Base-by-base conservation (phyloP, 1,284 basidiomycete species). In the Gymnopus androsaceus region DNA sequence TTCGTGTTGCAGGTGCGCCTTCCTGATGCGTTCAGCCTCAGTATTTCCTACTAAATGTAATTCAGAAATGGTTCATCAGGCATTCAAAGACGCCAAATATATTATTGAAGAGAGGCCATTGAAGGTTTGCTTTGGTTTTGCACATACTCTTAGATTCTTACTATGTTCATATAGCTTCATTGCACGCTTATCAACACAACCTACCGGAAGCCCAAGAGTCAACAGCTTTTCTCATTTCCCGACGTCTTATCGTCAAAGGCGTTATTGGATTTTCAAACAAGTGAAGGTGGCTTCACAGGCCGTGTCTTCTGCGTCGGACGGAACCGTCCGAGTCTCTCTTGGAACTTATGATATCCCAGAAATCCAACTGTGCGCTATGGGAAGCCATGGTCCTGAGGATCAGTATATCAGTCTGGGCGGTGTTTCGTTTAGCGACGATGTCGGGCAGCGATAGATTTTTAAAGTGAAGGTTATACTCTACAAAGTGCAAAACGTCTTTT, bases 141-240 rank as follows among this genome's bases (percentile, higher is more conserved):
- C n/a, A 41, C 12, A 54, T 33, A 37, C 42, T 30, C 21, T 27
- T 9, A 6, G 19, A 46, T 47, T 50, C 30, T 41, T 19, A 51
- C 28, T 31, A 54, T 49, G 7, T 17, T 23, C 9, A 11, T 21
- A n/a, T 23, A 87, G 86, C 70, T 89, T 14, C 88, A 89, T 60
- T 88, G 87, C 68, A 88, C 87, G 0, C 65, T 89, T 21, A 64
- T 87, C 56, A 88, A 87, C 62, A 83, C 86, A 0, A 74, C 71
- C 30, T 72, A 87, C 64, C 80, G 85, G 53, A 78, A 72, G 60
- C 77, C 44, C 7, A 53, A 65, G 15, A 67, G 66, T 1, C 67
- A 75, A 6, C 58, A 67, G 28, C 75, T 78, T 3, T 84, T 84
- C 57, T 81, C 80, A 2, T 83, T 79, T 61, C 61, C 61, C 9